Conservation (phyloP, 495 filamentous ascomycete species). For the Lasiosphaeria hispida region DNA sequence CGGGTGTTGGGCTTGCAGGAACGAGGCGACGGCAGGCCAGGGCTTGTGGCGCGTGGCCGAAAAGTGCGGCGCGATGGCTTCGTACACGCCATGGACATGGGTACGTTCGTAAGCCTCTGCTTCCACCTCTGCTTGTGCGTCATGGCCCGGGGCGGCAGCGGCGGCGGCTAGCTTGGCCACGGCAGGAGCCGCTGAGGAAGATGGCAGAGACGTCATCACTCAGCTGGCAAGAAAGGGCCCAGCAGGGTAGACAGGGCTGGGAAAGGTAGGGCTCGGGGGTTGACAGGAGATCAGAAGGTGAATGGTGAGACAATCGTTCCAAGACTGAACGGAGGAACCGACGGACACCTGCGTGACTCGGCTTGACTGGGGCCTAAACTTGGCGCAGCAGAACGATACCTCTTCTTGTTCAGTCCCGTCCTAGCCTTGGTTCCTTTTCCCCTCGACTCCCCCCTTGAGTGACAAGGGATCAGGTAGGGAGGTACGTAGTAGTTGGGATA, state of each 20-base stretch:
- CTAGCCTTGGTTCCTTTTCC: too few species aligned
- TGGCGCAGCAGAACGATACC: background rate
- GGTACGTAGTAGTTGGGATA: background rate
- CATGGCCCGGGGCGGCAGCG: slow-evolving; percentile 13
- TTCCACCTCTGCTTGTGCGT: slow-evolving; percentile 15
- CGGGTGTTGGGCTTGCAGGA: slow-evolving; percentile 62
- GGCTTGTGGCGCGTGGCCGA: slow-evolving; percentile 95
- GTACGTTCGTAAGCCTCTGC: slow-evolving; percentile 67
- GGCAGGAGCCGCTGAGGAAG: slow-evolving; percentile 28
- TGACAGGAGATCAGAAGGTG: slow-evolving; percentile 8
- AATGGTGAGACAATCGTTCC: slow-evolving; percentile 3
- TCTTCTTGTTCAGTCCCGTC: too few species aligned
- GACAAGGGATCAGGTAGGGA: background rate
- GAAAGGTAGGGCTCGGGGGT: background rate
- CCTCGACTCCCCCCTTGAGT: too few species aligned
- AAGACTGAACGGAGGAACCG: background rate
- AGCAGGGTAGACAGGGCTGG: slow-evolving; percentile 2
- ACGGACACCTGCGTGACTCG: background rate
- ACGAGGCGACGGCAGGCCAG: slow-evolving; percentile 87
- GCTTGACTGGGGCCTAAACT: slow-evolving; percentile 5
- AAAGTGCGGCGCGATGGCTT: slow-evolving; percentile 92
- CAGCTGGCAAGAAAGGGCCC: background rate
- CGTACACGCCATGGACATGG: slow-evolving; percentile 91
- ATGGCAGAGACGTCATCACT: slow-evolving; percentile 23
- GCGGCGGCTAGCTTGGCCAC: slow-evolving; percentile 30